phyloP scores from a whole-genome alignment of 305 asterid genomes.

The Lippia alba region DNA sequence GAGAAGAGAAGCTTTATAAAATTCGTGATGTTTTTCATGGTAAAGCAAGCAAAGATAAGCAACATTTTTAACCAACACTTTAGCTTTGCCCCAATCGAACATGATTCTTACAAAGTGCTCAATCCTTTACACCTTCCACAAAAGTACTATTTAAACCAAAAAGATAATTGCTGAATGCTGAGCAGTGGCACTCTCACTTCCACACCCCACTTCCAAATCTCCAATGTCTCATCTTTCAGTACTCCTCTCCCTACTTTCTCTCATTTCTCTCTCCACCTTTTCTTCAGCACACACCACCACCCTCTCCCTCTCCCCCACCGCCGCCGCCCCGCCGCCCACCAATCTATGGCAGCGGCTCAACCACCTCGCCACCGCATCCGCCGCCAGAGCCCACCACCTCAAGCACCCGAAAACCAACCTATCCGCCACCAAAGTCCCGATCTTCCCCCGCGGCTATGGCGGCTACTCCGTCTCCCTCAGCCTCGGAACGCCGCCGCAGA shows the following conservation, averaged over 20 bases:
- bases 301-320: constrained; percentile 47
- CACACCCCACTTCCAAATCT: constrained; percentile 11
- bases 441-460: constrained; percentile 54
- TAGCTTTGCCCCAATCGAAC: constrained; percentile 3
- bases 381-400: constrained; percentile 55
- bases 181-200: constrained; percentile 2
- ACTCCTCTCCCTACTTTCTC: constrained; percentile 27
- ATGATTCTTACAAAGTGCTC: constrained; percentile 9
- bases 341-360: constrained; percentile 49
- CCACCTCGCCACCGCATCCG: constrained; percentile 51
- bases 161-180: no score
- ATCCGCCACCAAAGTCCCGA: constrained; percentile 39
- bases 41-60: neutral
- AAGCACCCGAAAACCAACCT: constrained; percentile 43
- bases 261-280: constrained; percentile 29
- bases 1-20: neutral
- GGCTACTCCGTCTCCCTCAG: constrained; percentile 54
- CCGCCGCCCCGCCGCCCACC: constrained; percentile 32
- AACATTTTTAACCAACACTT: no score
- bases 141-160: neutral
- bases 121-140: neutral
- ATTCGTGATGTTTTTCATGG: neutral
- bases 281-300: constrained; percentile 43
- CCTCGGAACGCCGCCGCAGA: constrained; percentile 68
- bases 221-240: constrained; percentile 22